phyloP scores from a whole-genome alignment of 1,284 basidiomycete genomes.

The Fistulina hepatica region DNA sequence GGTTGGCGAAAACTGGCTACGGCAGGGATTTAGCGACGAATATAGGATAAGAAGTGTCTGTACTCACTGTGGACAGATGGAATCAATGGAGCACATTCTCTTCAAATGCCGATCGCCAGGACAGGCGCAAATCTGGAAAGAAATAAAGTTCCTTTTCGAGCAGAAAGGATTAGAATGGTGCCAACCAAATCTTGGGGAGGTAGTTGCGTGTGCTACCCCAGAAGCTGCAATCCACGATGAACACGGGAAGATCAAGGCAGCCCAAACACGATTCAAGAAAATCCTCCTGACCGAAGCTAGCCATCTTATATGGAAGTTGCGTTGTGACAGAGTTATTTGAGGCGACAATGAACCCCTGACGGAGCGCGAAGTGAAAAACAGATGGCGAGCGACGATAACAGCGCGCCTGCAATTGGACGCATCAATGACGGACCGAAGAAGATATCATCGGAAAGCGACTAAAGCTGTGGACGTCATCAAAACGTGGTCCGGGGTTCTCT shows the following conservation, averaged over 20 bases:
- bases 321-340: constrained; percentile 2
- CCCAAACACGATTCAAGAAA: neutral
- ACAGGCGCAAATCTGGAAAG: constrained; percentile 7
- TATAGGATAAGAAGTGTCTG: constrained; percentile 5
- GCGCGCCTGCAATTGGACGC: constrained; percentile 3
- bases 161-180: neutral
- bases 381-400: neutral
- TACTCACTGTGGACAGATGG: constrained; percentile 2
- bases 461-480: constrained; percentile 1
- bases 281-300: constrained; percentile 9
- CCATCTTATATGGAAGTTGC: constrained; percentile 6
- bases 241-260: neutral
- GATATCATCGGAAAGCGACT: constrained; percentile 4
- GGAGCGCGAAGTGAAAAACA: neutral
- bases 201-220: neutral
- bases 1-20: constrained; percentile 20
- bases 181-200: neutral
- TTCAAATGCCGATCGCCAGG: constrained; percentile 7
- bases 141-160: constrained; percentile 2
- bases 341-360: neutral
- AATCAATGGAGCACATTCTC: constrained; percentile 14
- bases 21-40: neutral
- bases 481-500: constrained; percentile 4
- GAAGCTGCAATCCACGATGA: neutral
- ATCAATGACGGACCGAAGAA: constrained; percentile 1